phyloP scores from a whole-genome alignment of 352 stramenopile genomes.

The Plasmopara halstedii region DNA sequence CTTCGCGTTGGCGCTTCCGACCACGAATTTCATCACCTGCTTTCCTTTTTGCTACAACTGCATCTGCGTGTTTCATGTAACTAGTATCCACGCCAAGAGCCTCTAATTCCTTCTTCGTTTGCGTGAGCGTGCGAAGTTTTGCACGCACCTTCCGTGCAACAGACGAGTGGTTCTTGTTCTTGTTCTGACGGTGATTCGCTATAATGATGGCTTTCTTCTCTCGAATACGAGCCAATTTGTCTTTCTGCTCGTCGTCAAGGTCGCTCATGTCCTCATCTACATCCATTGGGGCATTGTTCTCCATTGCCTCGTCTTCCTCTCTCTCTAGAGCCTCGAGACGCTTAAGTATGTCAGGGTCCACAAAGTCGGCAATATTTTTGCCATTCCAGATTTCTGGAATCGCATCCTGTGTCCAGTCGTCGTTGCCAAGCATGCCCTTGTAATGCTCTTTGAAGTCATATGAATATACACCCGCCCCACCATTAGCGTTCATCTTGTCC shows the following conservation, averaged over 20 bases:
- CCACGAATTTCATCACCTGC: conserved; percentile 63
- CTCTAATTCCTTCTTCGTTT: conserved; percentile 89
- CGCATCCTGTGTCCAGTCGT: conserved; percentile 95
- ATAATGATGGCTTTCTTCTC: conserved; percentile 84
- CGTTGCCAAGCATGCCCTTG: conserved; percentile 90
- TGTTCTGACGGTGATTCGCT: conserved; percentile 84
- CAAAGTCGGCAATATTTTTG: conserved; percentile 99
- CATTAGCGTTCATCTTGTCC: conserved; percentile 91
- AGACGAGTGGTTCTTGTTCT: conserved; percentile 93
- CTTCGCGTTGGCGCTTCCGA: conserved; percentile 79
- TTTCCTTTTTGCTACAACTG: conserved; percentile 61
- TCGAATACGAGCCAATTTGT: conserved; percentile 74
- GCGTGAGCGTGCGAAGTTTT: conserved; percentile 56
- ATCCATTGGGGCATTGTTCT: conserved; percentile 87
- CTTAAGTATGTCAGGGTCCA: conserved; percentile 97
- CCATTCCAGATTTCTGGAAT: conserved; percentile 99
- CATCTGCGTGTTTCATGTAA: conserved; percentile 86
- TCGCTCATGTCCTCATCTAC: conserved; percentile 84
- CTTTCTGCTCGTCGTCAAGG: conserved; percentile 95
- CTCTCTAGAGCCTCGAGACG: conserved; percentile 93
- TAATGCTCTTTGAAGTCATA: conserved; percentile 98
- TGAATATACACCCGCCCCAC: conserved; percentile 95
- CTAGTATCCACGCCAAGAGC: conserved; percentile 86
- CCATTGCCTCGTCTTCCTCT: conserved; percentile 95
- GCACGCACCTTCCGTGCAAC: conserved; percentile 84